These are phyloP conservation scores for Didymella pomorum DNA, from an alignment of 2,329 filamentous ascomycete genomes.

Conservation along the genomic window DNA sequence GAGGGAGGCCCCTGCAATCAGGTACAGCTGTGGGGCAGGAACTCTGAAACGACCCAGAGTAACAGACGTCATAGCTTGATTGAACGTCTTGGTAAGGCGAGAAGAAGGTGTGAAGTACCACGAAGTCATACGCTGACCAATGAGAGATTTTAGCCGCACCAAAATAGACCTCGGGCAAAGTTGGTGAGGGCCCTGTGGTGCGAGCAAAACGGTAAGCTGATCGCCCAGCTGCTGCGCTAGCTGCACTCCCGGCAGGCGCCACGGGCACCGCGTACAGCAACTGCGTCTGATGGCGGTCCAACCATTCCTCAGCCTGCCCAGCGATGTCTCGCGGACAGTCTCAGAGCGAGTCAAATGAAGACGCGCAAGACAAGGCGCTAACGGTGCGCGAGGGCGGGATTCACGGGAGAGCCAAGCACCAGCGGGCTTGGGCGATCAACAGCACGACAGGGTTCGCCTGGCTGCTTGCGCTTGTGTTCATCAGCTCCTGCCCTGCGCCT, in stretches of 20 bases:
- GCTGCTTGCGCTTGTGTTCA: slow-evolving; percentile 15
- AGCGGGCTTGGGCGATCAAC: slow-evolving; percentile 23
- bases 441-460: slow-evolving; percentile 17
- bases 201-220: slow-evolving; percentile 10
- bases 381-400: slow-evolving; percentile 12
- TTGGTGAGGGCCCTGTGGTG: slow-evolving; percentile 11
- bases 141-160: slow-evolving; percentile 24
- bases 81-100: slow-evolving; percentile 22
- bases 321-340: slow-evolving; percentile 1
- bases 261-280: slow-evolving; percentile 10
- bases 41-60: slow-evolving; percentile 27
- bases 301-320: neutral
- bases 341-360: slow-evolving; percentile 15
- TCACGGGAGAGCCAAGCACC: slow-evolving; percentile 20
- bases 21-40: slow-evolving; percentile 29
- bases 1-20: slow-evolving; percentile 39
- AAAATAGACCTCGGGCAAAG: slow-evolving; percentile 24
- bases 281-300: neutral
- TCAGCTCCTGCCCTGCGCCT: slow-evolving; percentile 25
- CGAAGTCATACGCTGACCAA: slow-evolving; percentile 26
- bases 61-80: slow-evolving; percentile 20
- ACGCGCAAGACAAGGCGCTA: slow-evolving; percentile 21
- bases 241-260: slow-evolving; percentile 11
- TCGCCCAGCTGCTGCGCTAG: slow-evolving; percentile 18
- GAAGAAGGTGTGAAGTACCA: slow-evolving; percentile 18